Base-by-base conservation (phyloP, 352 stramenopile genomes). In the Thraustochytrium sp. region DNA sequence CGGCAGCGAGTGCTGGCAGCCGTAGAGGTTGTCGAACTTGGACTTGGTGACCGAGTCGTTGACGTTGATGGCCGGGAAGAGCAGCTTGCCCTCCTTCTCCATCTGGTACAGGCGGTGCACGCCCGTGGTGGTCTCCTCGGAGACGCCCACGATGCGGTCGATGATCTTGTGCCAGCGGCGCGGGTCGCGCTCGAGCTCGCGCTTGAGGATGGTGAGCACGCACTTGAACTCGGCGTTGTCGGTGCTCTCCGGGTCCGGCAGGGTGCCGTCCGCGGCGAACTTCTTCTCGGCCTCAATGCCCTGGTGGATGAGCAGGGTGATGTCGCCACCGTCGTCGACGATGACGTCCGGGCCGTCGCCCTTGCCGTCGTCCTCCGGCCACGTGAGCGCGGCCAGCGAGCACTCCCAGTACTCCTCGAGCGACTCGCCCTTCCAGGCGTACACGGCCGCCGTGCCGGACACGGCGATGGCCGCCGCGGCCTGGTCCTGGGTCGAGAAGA, bases 41-140 rank as follows among this genome's bases (percentile, higher is more conserved):
- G 95, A 98, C 91, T 99, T 99, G 89, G 96, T 99, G 40, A 99
- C 96, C 80, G 93, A 98, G 90, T 99, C 96, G 90, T 99, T 99
- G 64, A 99, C 96, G 89, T 99, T 99, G 89, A 99, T 98, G 83
- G 94, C 94, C 13, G 96, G 95, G 92, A 99, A 98, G 29, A 98
- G 89, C 40, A 99, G 91, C 80, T 89, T 90, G 87, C 92, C 92
- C 64, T 91, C 92, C 91, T 98, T 98, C 89, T 98, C 94, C 96
- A 99, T 99, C 86, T 96, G 92, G 86, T 99, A 99, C 23, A 99
- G 90, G 88, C 96, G 94, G 90, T 99, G 94, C 2, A 99, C 96
- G 86, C 96, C 95, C 59, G 95, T 99, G 64, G 96, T 99, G 73
- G 96, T 99, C 89, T 99, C 96, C 89, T 99, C 96, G 34, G 95